phyloP scores from a whole-genome alignment of 164 flowering plant species.

The Tetrastigma voinierianum region DNA sequence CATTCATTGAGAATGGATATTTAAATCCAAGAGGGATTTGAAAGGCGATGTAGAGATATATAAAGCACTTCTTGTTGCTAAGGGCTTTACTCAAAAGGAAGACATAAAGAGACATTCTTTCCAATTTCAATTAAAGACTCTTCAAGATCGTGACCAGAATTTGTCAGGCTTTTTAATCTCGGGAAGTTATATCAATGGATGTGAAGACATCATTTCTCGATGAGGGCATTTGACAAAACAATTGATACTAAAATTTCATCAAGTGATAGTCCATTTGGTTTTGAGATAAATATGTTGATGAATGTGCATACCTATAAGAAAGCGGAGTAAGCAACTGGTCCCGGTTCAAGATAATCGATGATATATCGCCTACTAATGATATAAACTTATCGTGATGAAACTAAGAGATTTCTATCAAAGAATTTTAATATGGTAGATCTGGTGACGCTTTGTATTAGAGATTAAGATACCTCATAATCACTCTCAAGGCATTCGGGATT shows the following conservation, averaged over 20 bases:
- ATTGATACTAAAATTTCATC: no score
- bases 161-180: background rate
- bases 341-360: no score
- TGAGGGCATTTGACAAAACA: background rate
- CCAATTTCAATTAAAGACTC: no score
- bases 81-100: background rate
- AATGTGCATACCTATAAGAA: background rate
- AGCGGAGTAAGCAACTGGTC: background rate
- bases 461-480: constrained; percentile 2
- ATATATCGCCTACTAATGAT: no score
- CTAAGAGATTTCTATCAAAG: no score
- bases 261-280: no score
- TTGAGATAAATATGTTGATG: background rate
- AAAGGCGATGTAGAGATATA: no score
- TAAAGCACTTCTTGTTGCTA: background rate
- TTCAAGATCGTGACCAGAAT: background rate
- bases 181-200: background rate
- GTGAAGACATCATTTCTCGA: no score
- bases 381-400: no score
- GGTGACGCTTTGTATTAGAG: constrained; percentile 8
- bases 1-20: constrained; percentile 1
- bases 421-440: constrained; percentile 6
- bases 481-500: constrained; percentile 9
- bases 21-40: constrained; percentile 7
- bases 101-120: no score